Percentiles rank a stretch among this genome's conserved stretches.
phyloP scores from a whole-genome alignment of 805 yeast species.

The Sugiyamaella valdiviana region DNA sequence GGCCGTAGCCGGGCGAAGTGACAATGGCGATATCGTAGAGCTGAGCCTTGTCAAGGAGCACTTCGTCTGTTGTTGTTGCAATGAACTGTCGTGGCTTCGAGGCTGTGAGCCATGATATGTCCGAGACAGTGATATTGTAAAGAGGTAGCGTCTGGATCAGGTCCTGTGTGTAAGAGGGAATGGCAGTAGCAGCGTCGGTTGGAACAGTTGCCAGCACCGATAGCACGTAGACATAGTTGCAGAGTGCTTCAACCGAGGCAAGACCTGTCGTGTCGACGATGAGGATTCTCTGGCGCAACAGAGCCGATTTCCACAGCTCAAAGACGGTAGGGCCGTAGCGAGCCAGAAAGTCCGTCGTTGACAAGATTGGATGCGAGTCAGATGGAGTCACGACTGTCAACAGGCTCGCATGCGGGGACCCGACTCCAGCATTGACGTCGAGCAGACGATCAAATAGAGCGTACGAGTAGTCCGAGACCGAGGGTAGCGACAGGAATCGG shows the following conservation, averaged over 20 bases:
- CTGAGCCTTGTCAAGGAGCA: constrained; percentile 47
- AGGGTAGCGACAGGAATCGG: constrained; percentile 4
- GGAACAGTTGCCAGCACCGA: constrained; percentile 62
- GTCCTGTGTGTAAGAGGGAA: constrained; percentile 26
- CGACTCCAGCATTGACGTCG: constrained; percentile 35
- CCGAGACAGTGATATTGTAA: constrained; percentile 60
- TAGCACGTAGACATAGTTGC: constrained; percentile 52
- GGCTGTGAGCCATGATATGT: constrained; percentile 37
- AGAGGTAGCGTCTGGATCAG: constrained; percentile 24
- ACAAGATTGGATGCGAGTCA: constrained; percentile 33
- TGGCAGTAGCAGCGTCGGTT: constrained; percentile 39
- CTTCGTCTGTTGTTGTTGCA: constrained; percentile 63
- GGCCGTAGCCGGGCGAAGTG: constrained; percentile 1
- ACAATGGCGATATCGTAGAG: constrained; percentile 44
- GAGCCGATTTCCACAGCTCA: constrained; percentile 55
- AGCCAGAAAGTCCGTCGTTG: constrained; percentile 39
- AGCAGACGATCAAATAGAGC: constrained; percentile 12
- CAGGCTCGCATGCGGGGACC: neutral
- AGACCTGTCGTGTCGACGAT: constrained; percentile 34
- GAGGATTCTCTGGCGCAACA: constrained; percentile 52
- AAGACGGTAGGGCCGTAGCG: constrained; percentile 61
- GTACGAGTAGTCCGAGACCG: neutral
- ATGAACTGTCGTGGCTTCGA: constrained; percentile 37
- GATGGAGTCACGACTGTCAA: neutral
- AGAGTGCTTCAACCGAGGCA: constrained; percentile 34